Conservation (phyloP, 2,329 filamentous ascomycete genomes). For the Penicillium paneum region DNA sequence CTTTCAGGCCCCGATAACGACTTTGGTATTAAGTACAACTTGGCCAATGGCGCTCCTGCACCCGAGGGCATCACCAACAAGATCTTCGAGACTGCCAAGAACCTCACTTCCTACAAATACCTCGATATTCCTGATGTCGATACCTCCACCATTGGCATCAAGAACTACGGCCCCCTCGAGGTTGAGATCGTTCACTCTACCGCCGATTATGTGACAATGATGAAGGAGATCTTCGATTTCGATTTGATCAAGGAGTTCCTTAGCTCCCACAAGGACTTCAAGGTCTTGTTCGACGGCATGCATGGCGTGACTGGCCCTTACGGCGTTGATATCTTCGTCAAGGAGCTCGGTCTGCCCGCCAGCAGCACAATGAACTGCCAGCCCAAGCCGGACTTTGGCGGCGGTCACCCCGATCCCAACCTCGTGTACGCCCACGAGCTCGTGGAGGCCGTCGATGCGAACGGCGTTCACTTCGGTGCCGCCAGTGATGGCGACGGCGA, state of each 20-base stretch:
- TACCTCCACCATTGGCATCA: conserved; percentile 74
- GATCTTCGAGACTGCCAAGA: conserved; percentile 90
- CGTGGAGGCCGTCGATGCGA: conserved; percentile 88
- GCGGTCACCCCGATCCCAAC: conserved; percentile 96
- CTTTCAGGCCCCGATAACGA: conserved; percentile 77
- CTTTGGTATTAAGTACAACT: conserved; percentile 99
- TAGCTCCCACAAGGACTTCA: conserved; percentile 81
- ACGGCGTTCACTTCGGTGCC: conserved; percentile 89
- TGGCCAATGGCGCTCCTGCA: conserved; percentile 91
- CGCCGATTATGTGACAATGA: conserved; percentile 85
- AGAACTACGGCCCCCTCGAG: conserved; percentile 80
- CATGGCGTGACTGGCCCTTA: conserved; percentile 95
- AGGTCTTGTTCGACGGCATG: conserved; percentile 92
- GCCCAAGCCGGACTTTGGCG: conserved; percentile 91
- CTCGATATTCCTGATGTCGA: conserved; percentile 83
- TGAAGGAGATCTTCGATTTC: conserved; percentile 99
- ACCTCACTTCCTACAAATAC: conserved; percentile 87
- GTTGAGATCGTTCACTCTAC: conserved; percentile 95
- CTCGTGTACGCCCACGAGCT: conserved; percentile 94
- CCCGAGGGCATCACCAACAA: conserved; percentile 97
- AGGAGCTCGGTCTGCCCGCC: conserved; percentile 78
- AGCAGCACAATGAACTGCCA: conserved; percentile 85
- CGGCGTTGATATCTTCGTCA: conserved; percentile 89
- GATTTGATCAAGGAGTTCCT: conserved; percentile 94
- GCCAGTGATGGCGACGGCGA: conserved; percentile 96